Evolutionary conservation across 345 rosid genomes (phyloP).

Genomic region (Angophora floribunda): DNA sequence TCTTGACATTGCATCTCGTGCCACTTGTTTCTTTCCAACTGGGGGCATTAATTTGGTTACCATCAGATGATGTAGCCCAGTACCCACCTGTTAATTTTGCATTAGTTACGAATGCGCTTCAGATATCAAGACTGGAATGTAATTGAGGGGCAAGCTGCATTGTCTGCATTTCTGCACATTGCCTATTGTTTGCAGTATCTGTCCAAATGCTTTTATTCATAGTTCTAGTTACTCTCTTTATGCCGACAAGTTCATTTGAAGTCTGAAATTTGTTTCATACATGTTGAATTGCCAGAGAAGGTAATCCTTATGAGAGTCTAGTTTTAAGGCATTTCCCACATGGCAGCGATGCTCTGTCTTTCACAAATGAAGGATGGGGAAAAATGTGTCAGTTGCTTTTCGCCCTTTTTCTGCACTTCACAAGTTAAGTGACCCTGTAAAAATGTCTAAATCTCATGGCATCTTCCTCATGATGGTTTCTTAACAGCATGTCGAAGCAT

Average conservation of each 20-base stretch:
- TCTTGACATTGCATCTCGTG: neutral
- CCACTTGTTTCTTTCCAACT: neutral
- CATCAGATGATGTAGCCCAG: no score
- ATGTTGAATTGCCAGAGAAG: neutral
- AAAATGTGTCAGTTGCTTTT: neutral
- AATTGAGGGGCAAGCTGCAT: neutral
- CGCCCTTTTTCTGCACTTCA: neutral
- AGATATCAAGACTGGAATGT: neutral
- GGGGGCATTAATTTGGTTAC: neutral
- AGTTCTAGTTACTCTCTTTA: neutral
- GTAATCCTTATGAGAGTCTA: neutral
- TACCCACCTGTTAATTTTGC: neutral
- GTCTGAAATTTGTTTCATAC: no score
- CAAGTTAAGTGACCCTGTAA: neutral
- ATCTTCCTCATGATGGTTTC: neutral
- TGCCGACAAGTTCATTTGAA: neutral
- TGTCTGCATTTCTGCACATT: neutral
- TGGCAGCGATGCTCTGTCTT: neutral
- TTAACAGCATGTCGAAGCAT: slow-evolving; percentile 33
- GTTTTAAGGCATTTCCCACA: neutral
- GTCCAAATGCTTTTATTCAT: neutral
- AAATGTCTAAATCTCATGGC: neutral
- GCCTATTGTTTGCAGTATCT: neutral
- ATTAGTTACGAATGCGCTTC: neutral
- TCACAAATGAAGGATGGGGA: neutral